phyloP scores from a whole-genome alignment of 2,329 filamentous ascomycete genomes.

The Phoma herbarum region DNA sequence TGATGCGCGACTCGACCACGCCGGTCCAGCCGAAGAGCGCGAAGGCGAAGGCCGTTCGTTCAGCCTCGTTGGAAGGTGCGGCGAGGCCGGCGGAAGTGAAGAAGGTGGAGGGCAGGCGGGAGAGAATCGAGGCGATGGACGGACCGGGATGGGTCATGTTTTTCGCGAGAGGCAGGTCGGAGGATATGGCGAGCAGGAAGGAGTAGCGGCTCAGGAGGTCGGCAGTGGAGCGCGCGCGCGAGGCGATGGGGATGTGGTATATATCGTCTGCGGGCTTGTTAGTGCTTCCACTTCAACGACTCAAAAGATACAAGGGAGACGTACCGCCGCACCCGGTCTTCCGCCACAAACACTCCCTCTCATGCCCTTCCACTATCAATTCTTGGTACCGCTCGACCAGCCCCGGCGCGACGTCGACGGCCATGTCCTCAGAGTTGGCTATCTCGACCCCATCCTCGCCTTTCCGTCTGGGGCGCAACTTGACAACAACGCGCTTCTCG shows the following conservation, averaged over 20 bases:
- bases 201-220: slow-evolving; percentile 53
- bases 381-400: slow-evolving; percentile 79
- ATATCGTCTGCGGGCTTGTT: slow-evolving; percentile 64
- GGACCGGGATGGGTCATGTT: slow-evolving; percentile 48
- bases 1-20: slow-evolving; percentile 68
- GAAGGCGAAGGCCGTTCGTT: slow-evolving; percentile 43
- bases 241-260: slow-evolving; percentile 63
- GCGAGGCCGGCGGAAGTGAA: slow-evolving; percentile 29
- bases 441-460: slow-evolving; percentile 55
- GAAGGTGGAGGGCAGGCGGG: slow-evolving; percentile 34
- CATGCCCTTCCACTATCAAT: slow-evolving; percentile 77
- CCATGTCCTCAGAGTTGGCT: slow-evolving; percentile 59
- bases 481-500: slow-evolving; percentile 82
- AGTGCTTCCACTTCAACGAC: too few species aligned
- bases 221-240: slow-evolving; percentile 47
- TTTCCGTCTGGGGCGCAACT: slow-evolving; percentile 67
- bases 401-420: slow-evolving; percentile 63
- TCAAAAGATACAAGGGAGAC: slow-evolving; percentile 21
- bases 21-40: slow-evolving; percentile 60
- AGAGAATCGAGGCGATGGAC: slow-evolving; percentile 35
- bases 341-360: slow-evolving; percentile 85
- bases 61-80: slow-evolving; percentile 29
- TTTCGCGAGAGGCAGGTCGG: slow-evolving; percentile 45
- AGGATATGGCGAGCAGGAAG: slow-evolving; percentile 47
- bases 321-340: slow-evolving; percentile 85